These are phyloP conservation scores for Fusarium drepaniforme DNA, from an alignment of 2,329 filamentous ascomycete genomes.

Conservation along the genomic window DNA sequence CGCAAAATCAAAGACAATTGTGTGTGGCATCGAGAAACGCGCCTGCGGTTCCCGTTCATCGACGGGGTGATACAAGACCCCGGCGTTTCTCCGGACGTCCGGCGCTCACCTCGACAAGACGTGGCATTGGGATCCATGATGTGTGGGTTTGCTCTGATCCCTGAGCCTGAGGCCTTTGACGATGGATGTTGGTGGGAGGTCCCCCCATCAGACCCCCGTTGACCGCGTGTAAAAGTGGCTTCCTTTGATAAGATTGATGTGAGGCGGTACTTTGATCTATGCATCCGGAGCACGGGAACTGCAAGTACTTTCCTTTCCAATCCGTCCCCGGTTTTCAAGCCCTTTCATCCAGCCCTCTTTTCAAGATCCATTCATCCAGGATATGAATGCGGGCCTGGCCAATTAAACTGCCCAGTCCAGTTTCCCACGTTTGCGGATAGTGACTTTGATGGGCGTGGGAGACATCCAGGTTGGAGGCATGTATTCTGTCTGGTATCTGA, in stretches of 20 bases:
- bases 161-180: slow-evolving; percentile 10
- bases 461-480: slow-evolving; percentile 5
- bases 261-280: slow-evolving; percentile 17
- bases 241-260: slow-evolving; percentile 15
- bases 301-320: slow-evolving; percentile 17
- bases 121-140: slow-evolving; percentile 18
- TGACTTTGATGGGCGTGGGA: slow-evolving; percentile 9
- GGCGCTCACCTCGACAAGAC: slow-evolving; percentile 2
- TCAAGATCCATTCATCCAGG: slow-evolving; percentile 15
- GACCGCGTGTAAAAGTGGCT: slow-evolving; percentile 4
- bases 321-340: slow-evolving; percentile 20
- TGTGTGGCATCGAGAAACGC: background rate
- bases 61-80: slow-evolving; percentile 6
- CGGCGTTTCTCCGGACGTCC: slow-evolving; percentile 41
- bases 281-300: slow-evolving; percentile 31
- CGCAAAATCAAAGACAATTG: slow-evolving; percentile 5
- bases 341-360: slow-evolving; percentile 22
- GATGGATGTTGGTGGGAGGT: slow-evolving; percentile 2
- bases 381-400: slow-evolving; percentile 6
- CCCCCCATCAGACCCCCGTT: background rate
- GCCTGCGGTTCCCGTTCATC: background rate
- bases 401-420: slow-evolving; percentile 4
- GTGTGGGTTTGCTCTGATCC: slow-evolving; percentile 19
- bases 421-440: slow-evolving; percentile 13
- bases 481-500: slow-evolving; percentile 1